Base-by-base conservation (phyloP, 306 rosid genomes). In the Cucurbita argyrosperma region DNA sequence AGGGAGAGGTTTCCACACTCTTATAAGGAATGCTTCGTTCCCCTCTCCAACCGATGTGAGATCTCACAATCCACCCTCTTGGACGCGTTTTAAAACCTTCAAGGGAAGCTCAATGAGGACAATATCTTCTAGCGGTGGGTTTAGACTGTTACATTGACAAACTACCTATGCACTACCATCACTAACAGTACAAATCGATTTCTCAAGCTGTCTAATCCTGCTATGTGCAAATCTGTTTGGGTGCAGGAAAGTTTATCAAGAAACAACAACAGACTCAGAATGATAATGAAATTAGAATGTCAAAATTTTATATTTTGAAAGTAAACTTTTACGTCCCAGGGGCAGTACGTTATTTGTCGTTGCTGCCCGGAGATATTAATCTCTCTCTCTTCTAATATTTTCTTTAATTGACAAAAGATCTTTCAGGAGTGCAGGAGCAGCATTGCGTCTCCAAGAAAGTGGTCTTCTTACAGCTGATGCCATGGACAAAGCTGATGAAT, bases 401-500 rank as follows among this genome's bases (percentile, higher is more conserved):
- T 62, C 77, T 72, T 77, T 10, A 26, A 76, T 68, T 81, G 23
- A 84, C 75, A 50, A 74, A 67, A 62, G 74, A 54, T 76, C 64
- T 77, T 75, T 77, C 55, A 71, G 81, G 69, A 79, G 63, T 82
- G 84, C 84, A 90, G 98, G 98, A 83, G 98, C 97, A 61, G 81
- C 88, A 75, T 88, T 83, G 71, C 90, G 96, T 69, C 96, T 90
- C 71, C 88, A 74, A 70, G 82, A 89, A 79, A 86, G 87, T 76
- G 84, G 62, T 74, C 84, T 93, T 76, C 97, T 93, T 49, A 70
- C 89, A 10, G 96, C 96, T 51, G 89, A 87, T 68, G 85, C 90
- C 70, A 83, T 93, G 73, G 86, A 84, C 85, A 87, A 80, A 78
- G 90, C 85, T 30, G 97, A 90, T 74, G 96, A 93, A 86, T 90